Evolutionary conservation across 495 filamentous ascomycete genomes (phyloP), one percentile per base, ranked within the genome.

Genomic region (Copromyces sp.): DNA sequence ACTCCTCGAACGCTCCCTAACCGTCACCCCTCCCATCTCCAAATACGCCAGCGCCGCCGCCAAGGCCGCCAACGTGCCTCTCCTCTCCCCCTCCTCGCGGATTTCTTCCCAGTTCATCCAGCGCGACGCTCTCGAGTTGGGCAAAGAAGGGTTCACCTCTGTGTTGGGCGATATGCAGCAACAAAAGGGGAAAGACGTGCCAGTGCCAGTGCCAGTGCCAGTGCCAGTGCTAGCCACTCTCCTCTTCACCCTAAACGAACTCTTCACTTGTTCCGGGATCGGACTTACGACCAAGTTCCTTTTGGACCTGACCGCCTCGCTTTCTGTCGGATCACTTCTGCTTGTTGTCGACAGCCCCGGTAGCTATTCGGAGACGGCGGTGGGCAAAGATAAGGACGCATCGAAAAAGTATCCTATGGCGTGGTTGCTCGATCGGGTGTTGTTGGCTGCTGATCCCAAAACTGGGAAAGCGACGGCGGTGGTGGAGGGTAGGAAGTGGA

Each of bases 221-320:
- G 24, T 24, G 24, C 24, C 83, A 1, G 74, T 81, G 3, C 84
- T 98, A 0, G 84, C 95, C 5, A 97, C 95, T 0, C 81, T 98
- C 1, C 89, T 98, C 81, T 98, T 98, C 85, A 97, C 94, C 0
- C 87, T 98, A n/a, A 98, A 98, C 80, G 95, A 99, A 81, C 90
- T 99, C 4, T 98, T 97, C 83, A 85, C 86, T 0, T 85, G 88
- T 0, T 86, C 89, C 11, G 94, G 93, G 3, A 84, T 94, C 70
- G 82, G 88, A 5, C 87, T 88, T 65, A 91, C 95, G 0, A 97
- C 95, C 2, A 81, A 81, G 0, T 89, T 98, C 74, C 84, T 99
- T 0, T 85, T 93, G 2, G 80, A 83, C 1, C 80, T 96, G 4
- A 91, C 89, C 14, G 80, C 86, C 8, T 70, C 83, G 1, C 74